These are phyloP conservation scores for Lentinula sp. DNA, from an alignment of 768 basidiomycete species.

Conservation along the genomic window DNA sequence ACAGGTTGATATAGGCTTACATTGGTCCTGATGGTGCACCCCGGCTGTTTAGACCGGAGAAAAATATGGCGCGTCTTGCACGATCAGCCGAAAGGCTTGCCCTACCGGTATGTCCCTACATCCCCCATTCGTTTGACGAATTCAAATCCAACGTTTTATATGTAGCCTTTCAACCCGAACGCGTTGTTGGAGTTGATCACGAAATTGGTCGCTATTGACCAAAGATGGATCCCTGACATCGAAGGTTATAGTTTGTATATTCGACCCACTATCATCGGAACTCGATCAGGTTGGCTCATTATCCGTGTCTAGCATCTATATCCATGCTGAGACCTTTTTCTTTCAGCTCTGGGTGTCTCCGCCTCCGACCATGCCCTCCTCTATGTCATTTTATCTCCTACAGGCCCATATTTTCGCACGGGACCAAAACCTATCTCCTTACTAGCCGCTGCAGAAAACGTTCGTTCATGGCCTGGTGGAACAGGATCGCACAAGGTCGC, in stretches of 20 bases:
- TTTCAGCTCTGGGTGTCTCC: slow-evolving; percentile 48
- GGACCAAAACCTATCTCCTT: slow-evolving; percentile 52
- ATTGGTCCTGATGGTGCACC: slow-evolving; percentile 17
- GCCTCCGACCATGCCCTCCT: slow-evolving; percentile 68
- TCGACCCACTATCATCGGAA: slow-evolving; percentile 70
- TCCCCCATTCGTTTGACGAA: not conserved
- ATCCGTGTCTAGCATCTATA: too few species aligned
- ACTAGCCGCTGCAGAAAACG: slow-evolving; percentile 30
- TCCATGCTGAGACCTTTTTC: not conserved
- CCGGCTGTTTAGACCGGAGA: slow-evolving; percentile 75
- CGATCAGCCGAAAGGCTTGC: slow-evolving; percentile 67
- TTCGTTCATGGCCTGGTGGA: slow-evolving; percentile 49
- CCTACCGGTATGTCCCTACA: slow-evolving; percentile 27
- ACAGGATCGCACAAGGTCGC: slow-evolving; percentile 80
- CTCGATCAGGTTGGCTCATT: slow-evolving; percentile 26
- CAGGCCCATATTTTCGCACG: slow-evolving; percentile 72
- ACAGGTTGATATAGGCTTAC: too few species aligned
- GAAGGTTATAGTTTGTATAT: slow-evolving; percentile 83
- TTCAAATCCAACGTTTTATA: not conserved
- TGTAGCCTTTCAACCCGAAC: slow-evolving; percentile 64
- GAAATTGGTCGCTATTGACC: slow-evolving; percentile 62
- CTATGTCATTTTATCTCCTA: slow-evolving; percentile 66
- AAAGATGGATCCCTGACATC: slow-evolving; percentile 75
- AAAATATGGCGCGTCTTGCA: slow-evolving; percentile 58
- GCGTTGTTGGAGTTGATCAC: slow-evolving; percentile 70